Conservation (phyloP, 345 rosid genomes). For the Lumnitzera littorea region DNA sequence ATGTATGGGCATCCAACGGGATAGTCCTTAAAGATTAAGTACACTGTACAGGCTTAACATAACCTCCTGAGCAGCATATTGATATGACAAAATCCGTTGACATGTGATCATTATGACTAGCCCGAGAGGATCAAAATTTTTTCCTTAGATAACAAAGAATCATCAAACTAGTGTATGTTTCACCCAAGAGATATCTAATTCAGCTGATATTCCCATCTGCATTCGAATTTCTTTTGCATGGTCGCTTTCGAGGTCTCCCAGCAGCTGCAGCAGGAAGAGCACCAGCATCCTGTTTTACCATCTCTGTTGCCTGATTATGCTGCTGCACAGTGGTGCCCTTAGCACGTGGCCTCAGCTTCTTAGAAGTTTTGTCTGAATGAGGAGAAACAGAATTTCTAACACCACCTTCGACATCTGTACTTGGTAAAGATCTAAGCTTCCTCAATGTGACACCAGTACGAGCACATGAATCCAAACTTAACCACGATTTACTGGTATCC, state of each 20-base stretch:
- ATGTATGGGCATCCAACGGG: too few relatives aligned
- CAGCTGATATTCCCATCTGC: slow-evolving; percentile 18
- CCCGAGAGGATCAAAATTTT: too few relatives aligned
- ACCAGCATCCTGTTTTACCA: slow-evolving; percentile 35
- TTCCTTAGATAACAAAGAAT: too few relatives aligned
- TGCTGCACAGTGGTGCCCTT: slow-evolving; percentile 23
- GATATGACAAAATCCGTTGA: too few relatives aligned
- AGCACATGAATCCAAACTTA: slow-evolving; percentile 62
- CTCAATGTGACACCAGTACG: not conserved
- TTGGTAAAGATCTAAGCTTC: slow-evolving; percentile 28
- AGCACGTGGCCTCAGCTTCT: slow-evolving; percentile 27
- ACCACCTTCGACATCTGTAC: slow-evolving; percentile 13
- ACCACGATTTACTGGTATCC: slow-evolving; percentile 56
- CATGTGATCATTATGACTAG: too few relatives aligned
- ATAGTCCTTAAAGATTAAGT: too few relatives aligned
- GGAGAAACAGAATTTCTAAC: slow-evolving; percentile 16
- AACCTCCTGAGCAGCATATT: too few relatives aligned
- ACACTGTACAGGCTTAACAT: too few relatives aligned
- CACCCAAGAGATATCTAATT: too few relatives aligned
- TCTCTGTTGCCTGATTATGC: slow-evolving; percentile 22
- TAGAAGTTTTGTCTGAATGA: slow-evolving; percentile 37
- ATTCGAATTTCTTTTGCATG: slow-evolving; percentile 27
- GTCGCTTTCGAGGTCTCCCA: slow-evolving; percentile 45
- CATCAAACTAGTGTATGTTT: too few relatives aligned
- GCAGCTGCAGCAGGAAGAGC: slow-evolving; percentile 36